Conservation (phyloP, 2,329 filamentous ascomycete genomes). For the Aspergillus arachidicola region DNA sequence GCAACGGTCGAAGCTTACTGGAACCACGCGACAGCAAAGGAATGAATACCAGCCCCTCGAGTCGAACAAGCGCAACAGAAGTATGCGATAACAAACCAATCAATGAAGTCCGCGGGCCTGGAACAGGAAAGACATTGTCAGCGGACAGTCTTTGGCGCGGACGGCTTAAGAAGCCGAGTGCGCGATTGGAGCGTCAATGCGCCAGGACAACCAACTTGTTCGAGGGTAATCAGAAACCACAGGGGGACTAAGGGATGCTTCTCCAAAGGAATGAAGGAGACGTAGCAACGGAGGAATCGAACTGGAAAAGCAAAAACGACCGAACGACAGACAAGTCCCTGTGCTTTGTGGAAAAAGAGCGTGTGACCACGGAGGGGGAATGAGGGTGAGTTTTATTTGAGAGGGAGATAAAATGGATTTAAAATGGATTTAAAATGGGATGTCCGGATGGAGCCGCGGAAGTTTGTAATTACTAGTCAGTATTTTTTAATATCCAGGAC, state of each 20-base stretch:
- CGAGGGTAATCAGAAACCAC: neutral
- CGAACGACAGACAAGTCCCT: neutral
- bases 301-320: conserved; percentile 2
- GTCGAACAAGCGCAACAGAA: neutral
- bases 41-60: neutral
- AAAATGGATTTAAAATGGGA: neutral
- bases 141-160: conserved; percentile 13
- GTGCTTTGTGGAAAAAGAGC: conserved; percentile 5
- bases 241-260: conserved; percentile 12
- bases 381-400: neutral
- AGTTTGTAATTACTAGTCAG: neutral
- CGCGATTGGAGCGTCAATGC: conserved; percentile 15
- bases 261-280: conserved; percentile 23
- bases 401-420: neutral
- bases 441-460: neutral
- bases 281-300: neutral
- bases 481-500: neutral
- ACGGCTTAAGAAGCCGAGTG: conserved; percentile 11
- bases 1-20: neutral
- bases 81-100: neutral
- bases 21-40: conserved; percentile 1
- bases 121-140: conserved; percentile 13
- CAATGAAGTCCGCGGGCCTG: neutral
- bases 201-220: conserved; percentile 15
- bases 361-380: conserved; percentile 12